phyloP scores from a whole-genome alignment of 2,329 filamentous ascomycete species.

The Neoarthrinium moseri region DNA sequence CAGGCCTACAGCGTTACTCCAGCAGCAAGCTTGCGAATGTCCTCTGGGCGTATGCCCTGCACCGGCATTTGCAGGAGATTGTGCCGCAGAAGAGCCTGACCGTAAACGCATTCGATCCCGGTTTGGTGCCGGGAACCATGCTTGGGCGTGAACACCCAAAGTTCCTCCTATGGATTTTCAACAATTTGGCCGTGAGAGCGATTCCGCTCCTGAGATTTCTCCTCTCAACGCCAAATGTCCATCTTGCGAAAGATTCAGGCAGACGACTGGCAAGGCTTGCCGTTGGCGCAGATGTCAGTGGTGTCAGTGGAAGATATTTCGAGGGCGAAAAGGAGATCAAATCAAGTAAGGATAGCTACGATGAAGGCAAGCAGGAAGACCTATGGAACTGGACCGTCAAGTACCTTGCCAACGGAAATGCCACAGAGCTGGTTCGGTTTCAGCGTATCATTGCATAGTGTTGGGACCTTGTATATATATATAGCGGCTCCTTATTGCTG shows the following conservation, averaged over 20 bases:
- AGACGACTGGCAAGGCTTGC: constrained; percentile 38
- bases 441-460: too few relatives aligned
- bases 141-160: constrained; percentile 32
- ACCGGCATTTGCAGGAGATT: constrained; percentile 29
- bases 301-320: constrained; percentile 40
- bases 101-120: constrained; percentile 43
- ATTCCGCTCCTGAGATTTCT: constrained; percentile 32
- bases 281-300: constrained; percentile 27
- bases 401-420: constrained; percentile 15
- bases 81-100: constrained; percentile 27
- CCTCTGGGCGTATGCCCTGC: constrained; percentile 45
- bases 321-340: constrained; percentile 37
- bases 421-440: neutral
- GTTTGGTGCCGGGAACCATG: constrained; percentile 46
- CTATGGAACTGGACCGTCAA: constrained; percentile 44
- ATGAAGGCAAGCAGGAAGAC: constrained; percentile 45
- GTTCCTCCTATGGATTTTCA: constrained; percentile 31
- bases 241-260: constrained; percentile 37
- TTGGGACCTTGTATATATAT: too few relatives aligned
- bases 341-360: constrained; percentile 42
- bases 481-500: too few relatives aligned
- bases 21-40: constrained; percentile 47
- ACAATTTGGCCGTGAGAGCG: constrained; percentile 31
- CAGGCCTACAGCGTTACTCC: constrained; percentile 39
- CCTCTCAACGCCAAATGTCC: constrained; percentile 32